Evolutionary conservation across 495 filamentous ascomycete species (phyloP).

Genomic region (Aspergillus steynii): DNA sequence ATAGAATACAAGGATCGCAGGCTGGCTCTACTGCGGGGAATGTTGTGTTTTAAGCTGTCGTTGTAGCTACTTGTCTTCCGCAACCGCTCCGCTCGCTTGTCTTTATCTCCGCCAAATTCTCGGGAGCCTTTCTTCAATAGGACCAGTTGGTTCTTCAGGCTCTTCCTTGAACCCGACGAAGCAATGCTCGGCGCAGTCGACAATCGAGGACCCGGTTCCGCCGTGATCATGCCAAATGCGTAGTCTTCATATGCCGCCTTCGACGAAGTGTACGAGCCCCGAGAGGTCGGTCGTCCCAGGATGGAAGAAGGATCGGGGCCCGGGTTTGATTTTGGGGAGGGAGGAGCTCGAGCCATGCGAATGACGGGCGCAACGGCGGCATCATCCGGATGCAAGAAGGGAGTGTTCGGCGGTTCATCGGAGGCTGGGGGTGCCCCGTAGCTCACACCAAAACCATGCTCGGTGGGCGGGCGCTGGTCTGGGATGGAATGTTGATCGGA

Average conservation of each 20-base stretch:
- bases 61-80: slow-evolving; percentile 40
- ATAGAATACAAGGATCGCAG: slow-evolving; percentile 48
- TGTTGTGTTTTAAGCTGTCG: slow-evolving; percentile 38
- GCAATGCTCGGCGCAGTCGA: slow-evolving; percentile 43
- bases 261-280: slow-evolving; percentile 41
- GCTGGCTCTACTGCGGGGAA: slow-evolving; percentile 41
- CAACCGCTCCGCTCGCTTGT: slow-evolving; percentile 33
- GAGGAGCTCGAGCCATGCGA: slow-evolving; percentile 81
- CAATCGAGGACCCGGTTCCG: slow-evolving; percentile 41
- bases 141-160: slow-evolving; percentile 36
- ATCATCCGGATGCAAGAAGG: slow-evolving; percentile 65
- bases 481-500: slow-evolving; percentile 34
- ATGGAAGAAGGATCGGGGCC: slow-evolving; percentile 23
- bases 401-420: slow-evolving; percentile 36
- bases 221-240: slow-evolving; percentile 44
- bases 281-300: slow-evolving; percentile 34
- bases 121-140: slow-evolving; percentile 40
- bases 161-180: slow-evolving; percentile 44
- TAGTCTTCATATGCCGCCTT: slow-evolving; percentile 35
- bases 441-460: slow-evolving; percentile 68
- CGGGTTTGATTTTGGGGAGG: slow-evolving; percentile 55
- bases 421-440: slow-evolving; percentile 58
- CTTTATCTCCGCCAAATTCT: slow-evolving; percentile 39
- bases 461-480: slow-evolving; percentile 27
- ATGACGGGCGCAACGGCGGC: slow-evolving; percentile 81